Evolutionary conservation across 164 flowering plant species (phyloP).

Genomic region (Santalum album): DNA sequence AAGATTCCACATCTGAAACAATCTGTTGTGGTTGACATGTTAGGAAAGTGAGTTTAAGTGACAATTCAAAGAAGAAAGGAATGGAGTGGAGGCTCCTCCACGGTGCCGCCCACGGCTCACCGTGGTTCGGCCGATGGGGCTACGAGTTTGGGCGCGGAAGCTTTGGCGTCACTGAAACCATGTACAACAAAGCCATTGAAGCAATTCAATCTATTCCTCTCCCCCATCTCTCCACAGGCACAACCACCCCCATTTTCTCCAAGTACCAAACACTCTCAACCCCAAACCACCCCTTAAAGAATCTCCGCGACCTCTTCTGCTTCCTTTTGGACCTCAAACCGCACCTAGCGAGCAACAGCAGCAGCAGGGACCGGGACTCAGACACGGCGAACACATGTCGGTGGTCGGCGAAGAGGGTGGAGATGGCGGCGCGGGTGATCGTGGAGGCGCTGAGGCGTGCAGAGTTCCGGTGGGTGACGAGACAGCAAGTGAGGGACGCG

Average conservation of each 20-base stretch:
- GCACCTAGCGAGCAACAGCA: conserved; percentile 27
- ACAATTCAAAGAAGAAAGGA: conserved; percentile 54
- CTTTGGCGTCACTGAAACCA: conserved; percentile 51
- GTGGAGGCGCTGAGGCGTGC: conserved; percentile 63
- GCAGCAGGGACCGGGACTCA: neutral
- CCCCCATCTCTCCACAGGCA: conserved; percentile 32
- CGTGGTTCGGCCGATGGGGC: conserved; percentile 95
- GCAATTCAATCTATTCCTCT: conserved; percentile 58
- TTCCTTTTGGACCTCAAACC: conserved; percentile 64
- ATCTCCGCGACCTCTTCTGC: conserved; percentile 53
- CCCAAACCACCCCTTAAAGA: conserved; percentile 32
- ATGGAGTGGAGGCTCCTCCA: conserved; percentile 82
- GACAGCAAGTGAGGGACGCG: conserved; percentile 89
- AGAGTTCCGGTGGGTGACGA: conserved; percentile 69
- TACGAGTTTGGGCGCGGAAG: conserved; percentile 71
- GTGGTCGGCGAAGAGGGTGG: conserved; percentile 86
- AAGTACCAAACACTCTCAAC: conserved; percentile 56
- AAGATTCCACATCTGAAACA: neutral
- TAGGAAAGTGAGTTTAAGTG: conserved; percentile 77
- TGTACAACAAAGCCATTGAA: conserved; percentile 63
- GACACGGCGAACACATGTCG: conserved; percentile 45
- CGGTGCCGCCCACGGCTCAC: conserved; percentile 56
- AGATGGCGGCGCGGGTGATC: conserved; percentile 80
- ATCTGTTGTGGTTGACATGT: neutral
- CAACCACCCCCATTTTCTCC: conserved; percentile 24